Conservation (phyloP, 768 basidiomycete genomes). For the Mycena filopes region DNA sequence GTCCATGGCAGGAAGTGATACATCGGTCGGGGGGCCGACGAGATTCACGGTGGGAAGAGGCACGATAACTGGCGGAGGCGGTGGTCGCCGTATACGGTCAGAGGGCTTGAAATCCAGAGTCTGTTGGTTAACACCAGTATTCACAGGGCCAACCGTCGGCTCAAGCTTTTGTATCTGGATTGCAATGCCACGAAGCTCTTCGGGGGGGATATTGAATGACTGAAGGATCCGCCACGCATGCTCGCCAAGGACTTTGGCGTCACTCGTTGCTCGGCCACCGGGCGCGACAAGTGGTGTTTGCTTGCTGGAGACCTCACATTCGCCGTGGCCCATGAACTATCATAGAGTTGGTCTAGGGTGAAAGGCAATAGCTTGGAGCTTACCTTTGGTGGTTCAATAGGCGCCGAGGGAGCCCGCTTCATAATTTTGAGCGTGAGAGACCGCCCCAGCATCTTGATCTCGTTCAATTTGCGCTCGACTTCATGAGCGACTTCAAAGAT, state of each 20-base stretch:
- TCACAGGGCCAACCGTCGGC: slow-evolving; percentile 46
- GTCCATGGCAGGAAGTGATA: slow-evolving; percentile 70
- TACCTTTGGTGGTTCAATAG: slow-evolving; percentile 92
- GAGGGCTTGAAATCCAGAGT: slow-evolving; percentile 65
- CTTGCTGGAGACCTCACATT: slow-evolving; percentile 85
- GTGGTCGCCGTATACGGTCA: slow-evolving; percentile 13
- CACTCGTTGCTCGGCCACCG: slow-evolving; percentile 77
- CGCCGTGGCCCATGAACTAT: slow-evolving; percentile 93
- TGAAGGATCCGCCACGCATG: slow-evolving; percentile 82
- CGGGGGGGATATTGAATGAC: slow-evolving; percentile 81
- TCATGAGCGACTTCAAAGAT: slow-evolving; percentile 81
- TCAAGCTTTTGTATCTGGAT: slow-evolving; percentile 94
- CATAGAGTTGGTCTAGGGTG: slow-evolving; percentile 12
- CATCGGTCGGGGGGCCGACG: slow-evolving; percentile 42
- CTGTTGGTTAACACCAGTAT: slow-evolving; percentile 63
- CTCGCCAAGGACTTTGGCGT: slow-evolving; percentile 75
- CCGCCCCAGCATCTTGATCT: slow-evolving; percentile 74
- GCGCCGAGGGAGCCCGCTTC: slow-evolving; percentile 86
- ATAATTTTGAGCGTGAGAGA: slow-evolving; percentile 89
- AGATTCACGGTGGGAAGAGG: slow-evolving; percentile 6
- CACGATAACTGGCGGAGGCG: background rate
- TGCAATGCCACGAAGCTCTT: slow-evolving; percentile 91
- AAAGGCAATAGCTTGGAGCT: background rate
- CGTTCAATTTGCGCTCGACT: slow-evolving; percentile 77
- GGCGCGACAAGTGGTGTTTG: slow-evolving; percentile 68